Conservation (phyloP, 164 flowering plant species). For the Paratinospora sagittata region DNA sequence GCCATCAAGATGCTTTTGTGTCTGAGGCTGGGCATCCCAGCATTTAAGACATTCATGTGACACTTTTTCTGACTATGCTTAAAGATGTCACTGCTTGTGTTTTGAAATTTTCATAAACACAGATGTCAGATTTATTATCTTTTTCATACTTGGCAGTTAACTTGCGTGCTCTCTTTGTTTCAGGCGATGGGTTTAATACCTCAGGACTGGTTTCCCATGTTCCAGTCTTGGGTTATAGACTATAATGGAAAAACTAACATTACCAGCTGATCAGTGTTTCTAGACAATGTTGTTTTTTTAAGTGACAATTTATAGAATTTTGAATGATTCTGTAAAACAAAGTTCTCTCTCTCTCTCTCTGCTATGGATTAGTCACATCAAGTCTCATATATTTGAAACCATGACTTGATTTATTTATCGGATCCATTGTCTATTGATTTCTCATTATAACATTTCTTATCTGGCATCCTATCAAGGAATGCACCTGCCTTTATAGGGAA, state of each 20-base stretch:
- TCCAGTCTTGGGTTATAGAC: no score
- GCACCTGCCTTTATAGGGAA: not conserved
- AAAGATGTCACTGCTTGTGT: not conserved
- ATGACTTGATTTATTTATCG: not conserved
- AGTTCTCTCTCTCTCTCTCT: no score
- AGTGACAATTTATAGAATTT: no score
- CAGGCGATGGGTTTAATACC: not conserved
- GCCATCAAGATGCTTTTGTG: not conserved
- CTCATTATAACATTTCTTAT: not conserved
- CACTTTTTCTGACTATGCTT: not conserved
- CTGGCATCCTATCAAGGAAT: not conserved
- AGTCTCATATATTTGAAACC: not conserved
- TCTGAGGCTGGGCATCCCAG: not conserved
- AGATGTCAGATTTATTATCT: no score
- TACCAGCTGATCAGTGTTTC: no score
- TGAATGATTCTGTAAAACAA: no score
- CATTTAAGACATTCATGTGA: conserved; percentile 2
- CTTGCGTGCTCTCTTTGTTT: not conserved
- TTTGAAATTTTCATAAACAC: not conserved
- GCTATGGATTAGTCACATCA: not conserved
- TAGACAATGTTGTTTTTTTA: no score
- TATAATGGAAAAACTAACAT: no score
- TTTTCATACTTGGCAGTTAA: not conserved
- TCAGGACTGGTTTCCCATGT: no score
- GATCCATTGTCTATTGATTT: not conserved